Conservation (phyloP, 345 rosid genomes). For the Hevea brasiliensis region DNA sequence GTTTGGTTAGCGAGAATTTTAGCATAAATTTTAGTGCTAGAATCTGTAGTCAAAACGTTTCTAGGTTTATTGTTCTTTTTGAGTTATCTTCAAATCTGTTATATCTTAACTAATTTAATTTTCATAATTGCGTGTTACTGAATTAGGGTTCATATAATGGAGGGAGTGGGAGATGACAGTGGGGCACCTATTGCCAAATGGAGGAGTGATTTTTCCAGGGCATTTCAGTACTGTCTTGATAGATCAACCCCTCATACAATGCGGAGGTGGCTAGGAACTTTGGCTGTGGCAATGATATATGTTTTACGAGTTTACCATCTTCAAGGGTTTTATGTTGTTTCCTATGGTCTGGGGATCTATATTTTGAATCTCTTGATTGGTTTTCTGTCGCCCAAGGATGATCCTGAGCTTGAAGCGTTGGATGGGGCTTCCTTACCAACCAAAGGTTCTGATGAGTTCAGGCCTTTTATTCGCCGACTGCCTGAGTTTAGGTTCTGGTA, state of each 20-base stretch:
- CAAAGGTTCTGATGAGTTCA: conserved; percentile 56
- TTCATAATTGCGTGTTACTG: neutral
- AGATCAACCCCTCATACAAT: conserved; percentile 44
- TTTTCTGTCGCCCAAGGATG: conserved; percentile 71
- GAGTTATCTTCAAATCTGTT: neutral
- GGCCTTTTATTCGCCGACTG: conserved; percentile 72
- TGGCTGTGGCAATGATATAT: conserved; percentile 48
- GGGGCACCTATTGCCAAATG: conserved; percentile 39
- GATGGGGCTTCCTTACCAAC: conserved; percentile 51
- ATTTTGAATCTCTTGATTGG: conserved; percentile 74
- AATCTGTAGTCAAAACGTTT: neutral
- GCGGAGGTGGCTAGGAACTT: conserved; percentile 68
- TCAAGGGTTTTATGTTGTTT: conserved; percentile 60
- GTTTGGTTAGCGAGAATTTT: neutral
- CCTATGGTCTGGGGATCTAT: conserved; percentile 71
- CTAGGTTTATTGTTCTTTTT: neutral
- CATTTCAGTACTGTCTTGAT: conserved; percentile 51
- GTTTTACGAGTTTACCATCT: conserved; percentile 51
- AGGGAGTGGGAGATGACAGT: conserved; percentile 34
- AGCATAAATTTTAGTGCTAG: neutral
- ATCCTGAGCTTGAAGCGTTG: conserved; percentile 64
- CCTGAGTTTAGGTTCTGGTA: conserved; percentile 87
- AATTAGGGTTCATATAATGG: conserved; percentile 31
- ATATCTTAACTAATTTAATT: neutral
- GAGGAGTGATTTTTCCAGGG: conserved; percentile 47